A percentile compares a stretch with the other conserved stretches of the same genome.
Conservation (phyloP, 345 rosid species). For the Eucalyptus decipiens region DNA sequence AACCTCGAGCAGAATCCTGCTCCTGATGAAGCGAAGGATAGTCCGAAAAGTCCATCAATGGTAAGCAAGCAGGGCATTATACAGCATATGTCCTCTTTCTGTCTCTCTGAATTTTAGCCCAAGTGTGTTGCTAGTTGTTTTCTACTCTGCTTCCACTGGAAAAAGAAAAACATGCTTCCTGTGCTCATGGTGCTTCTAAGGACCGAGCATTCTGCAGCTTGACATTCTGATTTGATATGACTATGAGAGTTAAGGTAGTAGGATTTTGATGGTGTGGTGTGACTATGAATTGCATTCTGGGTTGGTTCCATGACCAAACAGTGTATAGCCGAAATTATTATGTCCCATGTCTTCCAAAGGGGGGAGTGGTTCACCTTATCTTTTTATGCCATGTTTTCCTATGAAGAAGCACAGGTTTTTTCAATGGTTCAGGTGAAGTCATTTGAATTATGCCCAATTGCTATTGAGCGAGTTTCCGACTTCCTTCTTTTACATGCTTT, state of each 20-base stretch:
- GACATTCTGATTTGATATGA: neutral
- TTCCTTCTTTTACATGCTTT: neutral
- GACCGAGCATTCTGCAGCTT: neutral
- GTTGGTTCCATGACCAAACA: neutral
- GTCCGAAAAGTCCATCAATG: conserved; percentile 24
- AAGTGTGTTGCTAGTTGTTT: neutral
- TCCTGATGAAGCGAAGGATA: conserved; percentile 43
- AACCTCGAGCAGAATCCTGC: conserved; percentile 21
- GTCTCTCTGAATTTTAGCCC: neutral
- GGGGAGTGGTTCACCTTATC: neutral
- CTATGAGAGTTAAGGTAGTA: neutral
- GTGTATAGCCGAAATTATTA: neutral
- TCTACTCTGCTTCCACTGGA: neutral
- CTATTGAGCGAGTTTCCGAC: neutral
- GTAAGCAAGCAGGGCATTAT: conserved; percentile 10
- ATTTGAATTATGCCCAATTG: neutral
- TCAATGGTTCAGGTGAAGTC: neutral
- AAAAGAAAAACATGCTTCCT: neutral
- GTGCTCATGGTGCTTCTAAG: neutral
- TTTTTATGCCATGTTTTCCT: neutral
- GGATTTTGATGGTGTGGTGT: neutral
- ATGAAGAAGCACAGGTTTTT: neutral
- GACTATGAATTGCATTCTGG: neutral
- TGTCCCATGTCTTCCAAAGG: neutral
- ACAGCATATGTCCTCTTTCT: neutral